These are phyloP conservation scores for Cyberlindnera mrakii DNA, from an alignment of 805 yeast genomes.

Conservation along the genomic window DNA sequence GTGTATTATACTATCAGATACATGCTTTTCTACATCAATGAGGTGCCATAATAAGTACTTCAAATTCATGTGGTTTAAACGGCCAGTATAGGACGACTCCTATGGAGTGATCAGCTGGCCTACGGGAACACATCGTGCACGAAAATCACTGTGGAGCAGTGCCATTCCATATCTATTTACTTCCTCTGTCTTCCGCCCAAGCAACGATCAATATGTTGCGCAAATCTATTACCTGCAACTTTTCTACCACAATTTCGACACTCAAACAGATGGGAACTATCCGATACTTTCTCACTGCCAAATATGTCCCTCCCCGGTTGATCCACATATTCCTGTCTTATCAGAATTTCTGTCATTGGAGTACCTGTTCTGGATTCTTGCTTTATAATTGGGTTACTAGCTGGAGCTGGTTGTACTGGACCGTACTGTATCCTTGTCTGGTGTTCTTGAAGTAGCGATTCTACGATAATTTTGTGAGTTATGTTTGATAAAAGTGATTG, in stretches of 20 bases:
- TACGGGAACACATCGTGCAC: too few species aligned
- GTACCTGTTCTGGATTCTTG: conserved; percentile 12
- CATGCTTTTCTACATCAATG: too few species aligned
- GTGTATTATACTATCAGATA: too few species aligned
- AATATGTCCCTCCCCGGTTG: conserved; percentile 33
- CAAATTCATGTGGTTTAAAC: too few species aligned
- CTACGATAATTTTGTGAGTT: conserved; percentile 11
- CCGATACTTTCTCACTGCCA: conserved; percentile 47
- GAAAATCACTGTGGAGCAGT: too few species aligned
- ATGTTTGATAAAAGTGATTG: conserved; percentile 3
- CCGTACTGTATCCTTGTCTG: conserved; percentile 10
- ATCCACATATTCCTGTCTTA: conserved; percentile 14
- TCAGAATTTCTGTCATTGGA: conserved; percentile 14
- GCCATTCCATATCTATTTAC: neutral
- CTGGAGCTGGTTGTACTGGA: conserved; percentile 8
- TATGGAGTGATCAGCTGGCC: too few species aligned
- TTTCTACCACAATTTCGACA: conserved; percentile 82
- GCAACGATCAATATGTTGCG: conserved; percentile 89
- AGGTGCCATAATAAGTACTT: too few species aligned
- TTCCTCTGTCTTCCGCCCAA: conserved; percentile 62
- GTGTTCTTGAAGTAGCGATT: conserved; percentile 9
- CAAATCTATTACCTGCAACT: conserved; percentile 87
- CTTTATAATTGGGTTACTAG: conserved; percentile 4
- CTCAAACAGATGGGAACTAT: conserved; percentile 54
- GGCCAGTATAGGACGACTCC: too few species aligned